Base-by-base conservation (phyloP, 139 green algal genomes). In the Coelastrella sp. region DNA sequence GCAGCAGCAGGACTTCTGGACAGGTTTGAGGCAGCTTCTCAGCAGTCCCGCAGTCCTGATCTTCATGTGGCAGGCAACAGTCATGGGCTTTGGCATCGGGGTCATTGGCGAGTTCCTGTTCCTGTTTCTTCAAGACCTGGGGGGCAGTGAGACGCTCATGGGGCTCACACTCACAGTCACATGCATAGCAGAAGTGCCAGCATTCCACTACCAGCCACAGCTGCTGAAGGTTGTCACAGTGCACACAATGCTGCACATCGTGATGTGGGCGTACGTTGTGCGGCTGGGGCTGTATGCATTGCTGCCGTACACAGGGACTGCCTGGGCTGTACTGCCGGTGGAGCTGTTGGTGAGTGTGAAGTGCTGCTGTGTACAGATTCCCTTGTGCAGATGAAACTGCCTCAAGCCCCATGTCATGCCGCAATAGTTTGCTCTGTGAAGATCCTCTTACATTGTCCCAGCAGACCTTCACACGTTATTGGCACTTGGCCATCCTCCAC, bases 21-120 rank as follows among this genome's bases (percentile, higher is more conserved):
- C 56, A 9, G 22, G 49, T 7, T 20, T 90, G 20, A 49, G 61
- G 15, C 87, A 81, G 76, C 76, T 90, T 27, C 87, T 90, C 49
- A 72, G 35, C 27, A 70, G 61, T 12, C 87, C 87, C 7, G 75
- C 76, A n/a, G 87, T 90, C 58, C 61, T 90, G 17, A 74, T 90
- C 25, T 90, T 90, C 65, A 81, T 90, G 60, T 49, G 76, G 60
- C 87, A 90, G 61, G 87, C 87, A 11, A 63, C 61, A 60, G 61
- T 79, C 19, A 90, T 90, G 87, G 87, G 85, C 59, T 90, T 90
- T 68, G 85, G 85, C n/a, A 90, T 90, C 6, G 85, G 85, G 10
- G 78, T 90, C 22, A 94, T 94, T 14, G 93, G 93, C 49, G 91
- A 88, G 17, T 95, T 94, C 63, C 86, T 95, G 82, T 95, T 95